phyloP scores from a whole-genome alignment of 495 filamentous ascomycete genomes.

The Xylaria castorea region DNA sequence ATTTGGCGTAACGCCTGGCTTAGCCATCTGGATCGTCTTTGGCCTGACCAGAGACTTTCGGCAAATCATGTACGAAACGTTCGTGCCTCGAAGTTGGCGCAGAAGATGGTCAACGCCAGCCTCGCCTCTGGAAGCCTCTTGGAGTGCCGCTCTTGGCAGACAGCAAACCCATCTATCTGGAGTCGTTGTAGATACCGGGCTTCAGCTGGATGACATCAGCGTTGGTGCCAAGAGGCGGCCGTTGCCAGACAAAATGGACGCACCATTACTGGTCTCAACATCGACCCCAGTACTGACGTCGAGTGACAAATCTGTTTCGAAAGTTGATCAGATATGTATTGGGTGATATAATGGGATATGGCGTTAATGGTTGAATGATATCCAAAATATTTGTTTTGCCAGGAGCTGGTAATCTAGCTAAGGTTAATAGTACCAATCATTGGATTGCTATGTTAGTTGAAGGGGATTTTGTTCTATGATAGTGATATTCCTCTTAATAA shows the following conservation, averaged over 20 bases:
- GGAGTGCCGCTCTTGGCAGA: not conserved
- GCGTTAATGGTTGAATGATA: not conserved
- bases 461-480: not conserved
- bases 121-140: not conserved
- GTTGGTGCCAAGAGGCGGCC: not conserved
- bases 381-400: not conserved
- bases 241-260: slow-evolving; percentile 9
- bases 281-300: not conserved
- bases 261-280: not conserved
- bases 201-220: slow-evolving; percentile 18
- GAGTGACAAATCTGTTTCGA: not conserved
- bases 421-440: not conserved
- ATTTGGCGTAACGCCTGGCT: slow-evolving; percentile 34
- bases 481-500: not conserved
- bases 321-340: not conserved
- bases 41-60: slow-evolving; percentile 34
- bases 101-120: not conserved
- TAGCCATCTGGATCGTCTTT: slow-evolving; percentile 36
- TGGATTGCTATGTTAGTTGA: not conserved
- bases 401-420: not conserved
- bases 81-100: slow-evolving; percentile 25
- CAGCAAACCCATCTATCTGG: slow-evolving; percentile 10
- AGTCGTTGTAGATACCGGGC: not conserved
- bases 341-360: not conserved
- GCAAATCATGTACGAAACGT: slow-evolving; percentile 34